These are phyloP conservation scores for Kwoniella dendrophila DNA, from an alignment of 768 basidiomycete species.

Conservation along the genomic window DNA sequence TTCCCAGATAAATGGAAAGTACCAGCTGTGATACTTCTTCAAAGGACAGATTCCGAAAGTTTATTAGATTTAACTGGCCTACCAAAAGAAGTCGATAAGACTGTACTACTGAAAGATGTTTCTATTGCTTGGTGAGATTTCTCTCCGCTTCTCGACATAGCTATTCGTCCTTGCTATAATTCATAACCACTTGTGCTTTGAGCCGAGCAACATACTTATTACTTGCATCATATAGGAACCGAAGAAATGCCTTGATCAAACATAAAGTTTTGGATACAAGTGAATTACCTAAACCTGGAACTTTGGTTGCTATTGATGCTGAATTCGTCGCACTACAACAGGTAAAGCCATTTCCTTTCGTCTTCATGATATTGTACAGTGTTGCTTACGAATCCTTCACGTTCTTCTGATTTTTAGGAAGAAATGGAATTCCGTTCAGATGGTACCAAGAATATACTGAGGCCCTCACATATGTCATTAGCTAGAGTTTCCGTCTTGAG, in stretches of 20 bases:
- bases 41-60: slow-evolving; percentile 67
- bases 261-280: slow-evolving; percentile 72
- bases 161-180: too few relatives aligned
- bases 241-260: slow-evolving; percentile 71
- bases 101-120: slow-evolving; percentile 79
- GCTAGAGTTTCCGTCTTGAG: slow-evolving; percentile 93
- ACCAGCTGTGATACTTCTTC: slow-evolving; percentile 87
- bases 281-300: slow-evolving; percentile 83
- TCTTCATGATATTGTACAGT: not conserved
- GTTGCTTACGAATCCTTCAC: not conserved
- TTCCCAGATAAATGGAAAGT: slow-evolving; percentile 94
- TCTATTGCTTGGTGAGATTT: slow-evolving; percentile 84
- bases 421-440: slow-evolving; percentile 94
- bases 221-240: slow-evolving; percentile 63
- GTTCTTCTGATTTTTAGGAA: slow-evolving; percentile 64
- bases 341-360: slow-evolving; percentile 59
- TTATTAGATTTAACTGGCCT: slow-evolving; percentile 68
- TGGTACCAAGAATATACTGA: slow-evolving; percentile 86
- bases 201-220: too few relatives aligned
- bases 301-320: slow-evolving; percentile 90
- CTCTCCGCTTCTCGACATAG: too few relatives aligned
- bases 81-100: slow-evolving; percentile 69
- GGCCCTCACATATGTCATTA: slow-evolving; percentile 86
- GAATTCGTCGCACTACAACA: slow-evolving; percentile 98
- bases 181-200: too few relatives aligned